A percentile compares a stretch with the other conserved stretches of the same genome.
Evolutionary conservation across 345 rosid genomes (phyloP).

Genomic region (Sonneratia alba): DNA sequence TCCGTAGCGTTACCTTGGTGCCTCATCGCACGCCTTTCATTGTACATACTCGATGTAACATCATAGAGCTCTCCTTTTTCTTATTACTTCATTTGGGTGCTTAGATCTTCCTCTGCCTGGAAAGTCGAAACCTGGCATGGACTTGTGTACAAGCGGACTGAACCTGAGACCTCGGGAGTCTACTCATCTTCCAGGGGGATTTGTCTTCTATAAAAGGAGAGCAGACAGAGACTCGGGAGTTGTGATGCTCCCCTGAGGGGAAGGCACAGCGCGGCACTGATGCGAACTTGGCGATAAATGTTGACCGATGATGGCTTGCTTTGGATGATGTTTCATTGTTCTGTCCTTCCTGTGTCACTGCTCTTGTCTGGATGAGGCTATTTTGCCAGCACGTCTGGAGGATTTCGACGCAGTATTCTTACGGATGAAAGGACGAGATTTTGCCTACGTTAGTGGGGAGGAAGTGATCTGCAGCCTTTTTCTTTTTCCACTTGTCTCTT

Average conservation of each 20-base stretch:
- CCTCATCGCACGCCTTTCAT: neutral
- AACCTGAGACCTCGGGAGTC: neutral
- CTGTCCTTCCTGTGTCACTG: too few species aligned
- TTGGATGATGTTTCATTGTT: too few species aligned
- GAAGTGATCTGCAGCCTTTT: neutral
- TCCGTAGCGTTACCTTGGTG: neutral
- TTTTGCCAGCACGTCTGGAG: too few species aligned
- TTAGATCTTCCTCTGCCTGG: neutral
- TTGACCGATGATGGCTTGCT: too few species aligned
- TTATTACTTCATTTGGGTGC: neutral
- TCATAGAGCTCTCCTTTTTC: neutral
- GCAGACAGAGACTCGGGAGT: too few species aligned
- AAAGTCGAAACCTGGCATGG: neutral
- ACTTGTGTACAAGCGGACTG: neutral
- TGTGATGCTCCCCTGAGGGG: too few species aligned
- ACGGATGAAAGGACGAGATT: neutral
- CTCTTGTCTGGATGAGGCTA: too few species aligned
- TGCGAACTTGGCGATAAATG: too few species aligned
- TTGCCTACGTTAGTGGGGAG: neutral
- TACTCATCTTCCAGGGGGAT: neutral
- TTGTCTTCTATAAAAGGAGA: too few species aligned
- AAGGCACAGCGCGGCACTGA: too few species aligned
- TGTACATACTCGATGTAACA: slow-evolving; percentile 1
- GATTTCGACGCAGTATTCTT: too few species aligned
- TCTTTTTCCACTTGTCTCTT: too few species aligned